Base-by-base conservation (phyloP, 2,329 filamentous ascomycete species). In the Fusarium sp. region DNA sequence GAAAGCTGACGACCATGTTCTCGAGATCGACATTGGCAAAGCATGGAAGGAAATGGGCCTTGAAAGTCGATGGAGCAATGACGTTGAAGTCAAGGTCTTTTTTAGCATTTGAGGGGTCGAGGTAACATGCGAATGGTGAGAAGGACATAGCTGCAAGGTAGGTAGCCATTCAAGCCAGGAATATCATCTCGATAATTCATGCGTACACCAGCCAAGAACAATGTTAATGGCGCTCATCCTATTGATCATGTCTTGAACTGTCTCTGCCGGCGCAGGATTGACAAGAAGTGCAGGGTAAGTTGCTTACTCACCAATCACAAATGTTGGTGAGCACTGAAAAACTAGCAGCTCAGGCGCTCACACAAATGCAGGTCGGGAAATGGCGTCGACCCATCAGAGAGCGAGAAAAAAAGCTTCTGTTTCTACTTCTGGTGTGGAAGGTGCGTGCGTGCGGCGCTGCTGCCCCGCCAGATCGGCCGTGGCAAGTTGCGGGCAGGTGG, bases 21-120 rank as follows among this genome's bases (percentile, higher is more conserved):
- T 98, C 35, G 92, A 94, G 75, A 89, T 98, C 65, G 94, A 98
- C 84, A 82, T 94, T 14, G 88, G 91, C 75, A 86, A 84, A 33
- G 96, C 96, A 1, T 98, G 95, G 95, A 88, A 89, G 54, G 90
- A 94, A 77, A 88, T 95, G 85, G 89, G 87, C 0, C 85, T 97
- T 65, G 84, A 91, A 67, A 88, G 90, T 41, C 91, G 92, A 9
- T 97, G 94, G 92, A 92, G 91, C 74, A 97, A 98, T 80, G 94
- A 97, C 81, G 88, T 95, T 41, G 87, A 90, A 70, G 84, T 97
- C 48, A 92, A 92, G 80, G 82, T 95, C 6, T 92, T 85, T 65
- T 86, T 90, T 57, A 81, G 82, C 27, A 78, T 85, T 54, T 85
- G 68, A 78, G 41, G 27, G 27, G 20, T 6, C 22, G 29, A 27